Evolutionary conservation across 257 asterid genomes (phyloP).

Genomic region (Apocynum venetum): DNA sequence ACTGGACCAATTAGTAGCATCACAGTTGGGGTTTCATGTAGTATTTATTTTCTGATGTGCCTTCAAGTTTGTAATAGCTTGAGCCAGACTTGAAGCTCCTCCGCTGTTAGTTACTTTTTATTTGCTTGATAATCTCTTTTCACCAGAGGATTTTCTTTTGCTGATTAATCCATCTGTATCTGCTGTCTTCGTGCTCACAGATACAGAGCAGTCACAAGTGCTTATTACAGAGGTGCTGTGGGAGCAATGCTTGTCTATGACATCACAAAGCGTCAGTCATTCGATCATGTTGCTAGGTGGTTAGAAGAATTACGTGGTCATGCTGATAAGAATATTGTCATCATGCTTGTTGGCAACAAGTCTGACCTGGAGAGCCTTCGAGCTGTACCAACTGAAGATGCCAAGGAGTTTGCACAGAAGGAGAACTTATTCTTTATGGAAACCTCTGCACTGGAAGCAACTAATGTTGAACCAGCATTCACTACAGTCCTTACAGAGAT

Average conservation of each 20-base stretch:
- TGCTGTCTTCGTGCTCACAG: conserved; percentile 34
- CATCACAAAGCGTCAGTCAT: conserved; percentile 68
- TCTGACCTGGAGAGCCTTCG: conserved; percentile 63
- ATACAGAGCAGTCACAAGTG: conserved; percentile 89
- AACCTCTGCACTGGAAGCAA: conserved; percentile 27
- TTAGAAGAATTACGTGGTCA: conserved; percentile 71
- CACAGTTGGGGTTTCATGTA: no score
- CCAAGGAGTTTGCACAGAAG: conserved; percentile 76
- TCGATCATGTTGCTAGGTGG: conserved; percentile 82
- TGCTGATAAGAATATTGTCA: conserved; percentile 76
- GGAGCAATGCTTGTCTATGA: conserved; percentile 95
- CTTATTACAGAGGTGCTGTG: conserved; percentile 89
- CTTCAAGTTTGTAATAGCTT: no score
- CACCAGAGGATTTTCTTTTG: not conserved
- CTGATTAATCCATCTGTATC: not conserved
- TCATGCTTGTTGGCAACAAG: conserved; percentile 88
- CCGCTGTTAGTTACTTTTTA: not conserved
- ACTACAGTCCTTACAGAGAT: conserved; percentile 59
- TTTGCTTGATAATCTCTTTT: not conserved
- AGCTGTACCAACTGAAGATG: conserved; percentile 71
- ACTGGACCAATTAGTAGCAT: no score
- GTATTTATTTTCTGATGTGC: no score
- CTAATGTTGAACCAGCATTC: conserved; percentile 78
- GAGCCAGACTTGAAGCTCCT: no score
- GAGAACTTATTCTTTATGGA: conserved; percentile 86